Evolutionary conservation across 2,329 filamentous ascomycete genomes (phyloP), one percentile per base, ranked within the genome.

Genomic region (Curvularia sp.): DNA sequence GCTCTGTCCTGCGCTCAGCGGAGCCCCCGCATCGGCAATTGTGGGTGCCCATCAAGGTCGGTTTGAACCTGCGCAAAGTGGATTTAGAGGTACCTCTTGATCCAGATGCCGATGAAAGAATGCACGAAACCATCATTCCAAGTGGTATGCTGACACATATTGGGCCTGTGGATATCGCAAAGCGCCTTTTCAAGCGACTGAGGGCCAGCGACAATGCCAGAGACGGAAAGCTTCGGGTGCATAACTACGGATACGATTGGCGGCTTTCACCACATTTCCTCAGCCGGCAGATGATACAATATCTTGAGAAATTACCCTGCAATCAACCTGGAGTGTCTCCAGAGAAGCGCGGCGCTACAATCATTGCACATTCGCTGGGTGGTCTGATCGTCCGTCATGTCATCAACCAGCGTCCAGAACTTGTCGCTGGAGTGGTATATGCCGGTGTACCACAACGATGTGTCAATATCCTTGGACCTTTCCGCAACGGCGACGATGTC

Each of bases 241-340:
- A 93, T 82, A 89, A 97, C 68, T 98, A 94, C 72, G 93, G 93
- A 18, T 98, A 97, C 69, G 94, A 98, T 77, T 98, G 94, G 94
- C 85, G 94, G 15, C 80, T 97, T 39, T 95, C 91, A 63, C 94
- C 94, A 0, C 85, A 89, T 69, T 80, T 92, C 0, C 83, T 95
- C 0, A 93, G 90, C 3, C 82, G 83, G 46, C 86, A 86, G 60
- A 80, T 98, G n/a, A 86, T 89, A 35, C 78, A 84, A 18, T 97
- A 91, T 68, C 80, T 98, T 13, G 86, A 90, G 70, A 82, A 79
- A 1, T 81, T 98, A 0, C 90, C 90, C 0, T 93, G 87, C 51
- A 97, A 97, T 70, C 83, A 85, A 47, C 80, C 83, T 3, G 82
- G 79, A 8, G 80, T 81, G 0, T 79, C 83, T 1, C 71, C 73